phyloP scores from a whole-genome alignment of 257 asterid genomes.

The Solanum chilense region DNA sequence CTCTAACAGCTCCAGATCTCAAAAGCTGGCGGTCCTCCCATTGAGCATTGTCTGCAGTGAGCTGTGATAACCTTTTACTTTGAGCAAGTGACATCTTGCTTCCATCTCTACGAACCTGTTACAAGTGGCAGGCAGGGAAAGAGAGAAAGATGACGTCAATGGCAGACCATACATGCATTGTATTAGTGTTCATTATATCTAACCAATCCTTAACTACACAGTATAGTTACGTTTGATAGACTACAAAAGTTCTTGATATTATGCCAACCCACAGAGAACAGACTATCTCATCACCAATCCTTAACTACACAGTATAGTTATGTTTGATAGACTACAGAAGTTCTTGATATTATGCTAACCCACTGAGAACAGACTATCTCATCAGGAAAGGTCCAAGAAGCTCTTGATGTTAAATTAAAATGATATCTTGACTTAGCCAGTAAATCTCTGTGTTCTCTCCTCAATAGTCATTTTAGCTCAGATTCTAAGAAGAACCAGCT shows the following conservation, averaged over 20 bases:
- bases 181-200: not conserved
- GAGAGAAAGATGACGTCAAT: not conserved
- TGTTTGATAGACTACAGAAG: not conserved
- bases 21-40: conserved; percentile 99
- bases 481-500: not conserved
- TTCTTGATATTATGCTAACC: not conserved
- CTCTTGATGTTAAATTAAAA: not conserved
- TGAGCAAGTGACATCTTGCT: conserved; percentile 92
- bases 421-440: not conserved
- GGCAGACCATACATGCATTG: not conserved
- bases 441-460: not conserved
- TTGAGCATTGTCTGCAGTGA: conserved; percentile 97
- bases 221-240: not conserved
- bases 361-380: not conserved
- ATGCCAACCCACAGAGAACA: not conserved
- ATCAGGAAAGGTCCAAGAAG: not conserved
- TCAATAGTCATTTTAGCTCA: not conserved
- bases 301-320: not conserved
- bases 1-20: conserved; percentile 96
- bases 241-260: not conserved
- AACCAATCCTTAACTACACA: not conserved
- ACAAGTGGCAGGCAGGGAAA: not conserved
- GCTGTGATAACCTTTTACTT: conserved; percentile 89
- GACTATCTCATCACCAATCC: not conserved
- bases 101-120: conserved; percentile 87